These are phyloP conservation scores for Pleurotus tuoliensis DNA, from an alignment of 768 basidiomycete genomes.

Conservation along the genomic window DNA sequence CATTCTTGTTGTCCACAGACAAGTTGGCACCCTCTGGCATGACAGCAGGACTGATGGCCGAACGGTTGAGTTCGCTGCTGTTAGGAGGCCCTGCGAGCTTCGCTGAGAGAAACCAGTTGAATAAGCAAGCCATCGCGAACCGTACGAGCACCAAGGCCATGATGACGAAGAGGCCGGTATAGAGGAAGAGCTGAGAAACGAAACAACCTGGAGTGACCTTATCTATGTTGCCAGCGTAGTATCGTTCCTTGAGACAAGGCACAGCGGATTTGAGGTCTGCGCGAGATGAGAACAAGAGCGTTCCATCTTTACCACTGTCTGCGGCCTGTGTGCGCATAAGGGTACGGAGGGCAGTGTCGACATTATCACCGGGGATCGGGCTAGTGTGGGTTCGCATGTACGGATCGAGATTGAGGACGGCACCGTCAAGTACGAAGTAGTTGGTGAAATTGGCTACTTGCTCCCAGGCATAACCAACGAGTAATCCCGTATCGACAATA, in stretches of 20 bases:
- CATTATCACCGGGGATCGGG: constrained; percentile 64
- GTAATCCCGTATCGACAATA: constrained; percentile 59
- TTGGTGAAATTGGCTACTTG: constrained; percentile 70
- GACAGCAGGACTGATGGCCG: constrained; percentile 91
- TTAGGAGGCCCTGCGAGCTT: constrained; percentile 76
- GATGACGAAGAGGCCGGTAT: constrained; percentile 87
- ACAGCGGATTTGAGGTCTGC: constrained; percentile 62
- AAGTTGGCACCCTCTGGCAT: constrained; percentile 96
- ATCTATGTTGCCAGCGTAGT: constrained; percentile 93
- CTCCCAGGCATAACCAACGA: constrained; percentile 89
- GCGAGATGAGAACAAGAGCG: constrained; percentile 78
- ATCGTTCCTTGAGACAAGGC: constrained; percentile 79
- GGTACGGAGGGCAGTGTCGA: constrained; percentile 81
- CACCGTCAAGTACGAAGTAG: constrained; percentile 89
- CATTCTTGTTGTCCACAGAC: constrained; percentile 85
- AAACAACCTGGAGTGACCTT: constrained; percentile 97
- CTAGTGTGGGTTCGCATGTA: constrained; percentile 75
- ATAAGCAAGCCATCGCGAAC: constrained; percentile 93
- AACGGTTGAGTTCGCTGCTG: constrained; percentile 66
- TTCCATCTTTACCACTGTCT: constrained; percentile 81
- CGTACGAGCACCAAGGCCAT: constrained; percentile 86
- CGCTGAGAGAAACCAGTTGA: constrained; percentile 93
- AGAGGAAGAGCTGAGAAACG: constrained; percentile 84
- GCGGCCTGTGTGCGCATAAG: constrained; percentile 47
- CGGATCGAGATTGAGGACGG: constrained; percentile 88